These are phyloP conservation scores for Pythium guiyangense DNA, from an alignment of 352 stramenopile species.

Conservation along the genomic window DNA sequence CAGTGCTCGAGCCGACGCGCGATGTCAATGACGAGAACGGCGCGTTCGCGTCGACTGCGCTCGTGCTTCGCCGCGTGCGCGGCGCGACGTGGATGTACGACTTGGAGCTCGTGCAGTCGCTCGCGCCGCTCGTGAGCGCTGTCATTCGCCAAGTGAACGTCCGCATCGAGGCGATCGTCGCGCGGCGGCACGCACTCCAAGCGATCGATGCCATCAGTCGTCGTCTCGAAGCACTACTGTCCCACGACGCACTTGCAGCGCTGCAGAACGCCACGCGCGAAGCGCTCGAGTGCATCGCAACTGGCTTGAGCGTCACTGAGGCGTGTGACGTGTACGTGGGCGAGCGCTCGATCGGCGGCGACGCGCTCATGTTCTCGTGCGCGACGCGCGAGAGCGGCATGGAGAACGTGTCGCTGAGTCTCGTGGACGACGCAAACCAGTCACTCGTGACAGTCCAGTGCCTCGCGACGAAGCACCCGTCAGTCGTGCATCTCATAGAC, in stretches of 20 bases:
- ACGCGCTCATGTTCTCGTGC: constrained; percentile 7
- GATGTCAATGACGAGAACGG: constrained; percentile 25
- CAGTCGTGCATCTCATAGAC: constrained; percentile 27
- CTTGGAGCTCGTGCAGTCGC: constrained; percentile 38
- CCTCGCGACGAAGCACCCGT: constrained; percentile 28
- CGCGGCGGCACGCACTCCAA: constrained; percentile 21
- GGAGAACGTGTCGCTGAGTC: constrained; percentile 26
- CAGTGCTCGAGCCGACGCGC: constrained; percentile 16
- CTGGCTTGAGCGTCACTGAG: constrained; percentile 18
- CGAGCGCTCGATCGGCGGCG: constrained; percentile 21
- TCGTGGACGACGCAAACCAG: constrained; percentile 23
- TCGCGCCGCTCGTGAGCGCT: constrained; percentile 39
- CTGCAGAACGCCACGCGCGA: constrained; percentile 23
- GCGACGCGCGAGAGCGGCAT: constrained; percentile 50
- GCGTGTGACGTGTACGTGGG: constrained; percentile 52
- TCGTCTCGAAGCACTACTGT: constrained; percentile 6
- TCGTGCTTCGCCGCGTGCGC: constrained; percentile 45
- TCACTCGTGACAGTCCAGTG: constrained; percentile 37
- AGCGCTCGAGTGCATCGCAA: constrained; percentile 24
- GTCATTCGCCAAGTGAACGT: constrained; percentile 38
- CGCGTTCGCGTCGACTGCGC: constrained; percentile 15
- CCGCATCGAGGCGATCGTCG: constrained; percentile 41
- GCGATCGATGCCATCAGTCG: constrained; percentile 17
- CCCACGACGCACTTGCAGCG: constrained; percentile 6
- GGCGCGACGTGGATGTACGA: constrained; percentile 55